Evolutionary conservation across 164 flowering plant species (phyloP), one percentile per base, ranked within the genome.

Genomic region (Chimonanthus praecox): DNA sequence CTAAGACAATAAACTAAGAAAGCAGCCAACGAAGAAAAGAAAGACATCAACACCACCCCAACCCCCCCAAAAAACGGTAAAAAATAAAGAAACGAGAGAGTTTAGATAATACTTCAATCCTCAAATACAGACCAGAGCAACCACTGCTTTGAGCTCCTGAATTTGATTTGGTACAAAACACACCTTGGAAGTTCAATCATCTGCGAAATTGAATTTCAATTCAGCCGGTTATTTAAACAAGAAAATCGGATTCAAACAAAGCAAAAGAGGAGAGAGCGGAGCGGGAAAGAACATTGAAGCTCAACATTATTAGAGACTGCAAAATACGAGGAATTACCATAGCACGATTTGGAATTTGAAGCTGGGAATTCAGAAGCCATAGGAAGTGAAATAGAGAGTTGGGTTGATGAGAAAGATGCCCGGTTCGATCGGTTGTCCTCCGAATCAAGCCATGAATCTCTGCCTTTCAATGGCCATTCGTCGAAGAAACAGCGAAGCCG

Each of bases 401-500:
- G 80, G 74, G 83, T 80, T 8, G 78, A 69, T 3, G 78, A 64
- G 58, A 74, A 77, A 5, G 77, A 71, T 3, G 72, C 64, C 10
- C 47, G 64, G n/a, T 62, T 72, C 9, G 78, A 73, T 70, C 21
- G 74, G 44, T 72, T 71, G 67, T 71, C 75, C 67, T 73, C 71
- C 47, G 50, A 72, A 58, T 79, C 78, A 16, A 78, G 77, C 82
- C 83, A 80, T 45, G 83, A 71, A 8, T 75, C 83, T 64, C 82
- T 66, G 78, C 58, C 74, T 74, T 81, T 85, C 3, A 72, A 77
- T 11, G 75, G 76, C 83, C 84, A 83, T 8, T 85, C 88, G 4
- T 77, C 78, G 69, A 86, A 81, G 79, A 86, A 83, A 51, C 80
- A 84, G 75, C 77, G 80, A 0, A 81, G 75, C 4, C 81, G 82